phyloP scores from a whole-genome alignment of 768 basidiomycete genomes.

The Leucocoprinus leucothites region DNA sequence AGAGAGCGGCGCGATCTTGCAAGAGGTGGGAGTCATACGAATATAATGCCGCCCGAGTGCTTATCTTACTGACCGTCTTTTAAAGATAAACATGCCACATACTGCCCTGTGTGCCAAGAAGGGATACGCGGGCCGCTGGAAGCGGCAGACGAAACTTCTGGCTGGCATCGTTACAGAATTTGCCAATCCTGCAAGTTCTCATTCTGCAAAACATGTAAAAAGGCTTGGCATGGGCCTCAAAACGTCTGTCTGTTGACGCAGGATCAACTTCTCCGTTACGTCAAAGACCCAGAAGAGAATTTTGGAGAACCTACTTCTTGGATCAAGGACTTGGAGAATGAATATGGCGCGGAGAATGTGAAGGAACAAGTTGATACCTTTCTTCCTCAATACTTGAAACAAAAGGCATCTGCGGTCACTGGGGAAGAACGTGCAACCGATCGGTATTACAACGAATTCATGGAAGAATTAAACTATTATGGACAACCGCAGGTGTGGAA shows the following conservation, averaged over 20 bases:
- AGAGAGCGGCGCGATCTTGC: no score
- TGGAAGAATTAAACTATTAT: background rate
- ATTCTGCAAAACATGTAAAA: slow-evolving; percentile 11
- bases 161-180: slow-evolving; percentile 2
- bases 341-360: background rate
- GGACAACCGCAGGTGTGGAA: background rate
- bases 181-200: slow-evolving; percentile 5
- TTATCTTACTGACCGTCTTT: no score
- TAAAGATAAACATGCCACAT: background rate
- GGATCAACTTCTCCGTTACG: background rate
- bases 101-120: background rate
- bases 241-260: no score
- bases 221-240: background rate
- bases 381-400: background rate
- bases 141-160: background rate
- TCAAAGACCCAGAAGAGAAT: background rate
- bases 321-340: background rate
- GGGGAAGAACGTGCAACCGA: background rate
- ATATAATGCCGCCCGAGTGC: background rate
- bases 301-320: background rate
- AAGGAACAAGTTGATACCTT: background rate
- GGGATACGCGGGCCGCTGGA: background rate
- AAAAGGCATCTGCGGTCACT: background rate
- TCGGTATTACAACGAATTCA: background rate
- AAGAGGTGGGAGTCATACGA: background rate